Evolutionary conservation across 2,329 filamentous ascomycete genomes (phyloP).

Genomic region (Botryosphaeria dothidea): DNA sequence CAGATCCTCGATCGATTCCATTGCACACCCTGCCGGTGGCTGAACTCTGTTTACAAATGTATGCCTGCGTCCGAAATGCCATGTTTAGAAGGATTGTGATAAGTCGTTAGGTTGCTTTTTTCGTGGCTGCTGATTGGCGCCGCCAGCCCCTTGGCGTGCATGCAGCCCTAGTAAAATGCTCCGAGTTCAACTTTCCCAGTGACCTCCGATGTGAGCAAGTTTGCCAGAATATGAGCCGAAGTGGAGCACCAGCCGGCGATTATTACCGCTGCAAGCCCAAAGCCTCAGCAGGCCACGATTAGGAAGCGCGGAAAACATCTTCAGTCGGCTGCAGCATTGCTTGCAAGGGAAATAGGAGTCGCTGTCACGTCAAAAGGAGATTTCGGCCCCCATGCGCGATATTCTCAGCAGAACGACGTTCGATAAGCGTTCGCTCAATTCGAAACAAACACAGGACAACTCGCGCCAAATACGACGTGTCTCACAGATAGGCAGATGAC

Average conservation of each 20-base stretch:
- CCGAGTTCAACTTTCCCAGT: not conserved
- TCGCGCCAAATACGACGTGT: conserved; percentile 5
- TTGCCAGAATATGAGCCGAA: not conserved
- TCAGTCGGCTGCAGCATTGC: no score
- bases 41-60: not conserved
- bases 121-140: not conserved
- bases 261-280: no score
- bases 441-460: not conserved
- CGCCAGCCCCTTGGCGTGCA: not conserved
- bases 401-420: not conserved
- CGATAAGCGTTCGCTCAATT: not conserved
- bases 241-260: not conserved
- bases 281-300: no score
- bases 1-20: not conserved
- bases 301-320: no score
- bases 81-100: not conserved
- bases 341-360: not conserved
- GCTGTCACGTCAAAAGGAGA: not conserved
- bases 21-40: not conserved
- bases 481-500: not conserved
- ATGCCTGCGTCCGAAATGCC: not conserved
- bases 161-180: not conserved
- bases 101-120: not conserved
- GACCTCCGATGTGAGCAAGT: not conserved
- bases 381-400: not conserved